Evolutionary conservation across 73 alveolate species (phyloP), one percentile per base, ranked within the genome.

Genomic region (Paramecium bursaria): DNA sequence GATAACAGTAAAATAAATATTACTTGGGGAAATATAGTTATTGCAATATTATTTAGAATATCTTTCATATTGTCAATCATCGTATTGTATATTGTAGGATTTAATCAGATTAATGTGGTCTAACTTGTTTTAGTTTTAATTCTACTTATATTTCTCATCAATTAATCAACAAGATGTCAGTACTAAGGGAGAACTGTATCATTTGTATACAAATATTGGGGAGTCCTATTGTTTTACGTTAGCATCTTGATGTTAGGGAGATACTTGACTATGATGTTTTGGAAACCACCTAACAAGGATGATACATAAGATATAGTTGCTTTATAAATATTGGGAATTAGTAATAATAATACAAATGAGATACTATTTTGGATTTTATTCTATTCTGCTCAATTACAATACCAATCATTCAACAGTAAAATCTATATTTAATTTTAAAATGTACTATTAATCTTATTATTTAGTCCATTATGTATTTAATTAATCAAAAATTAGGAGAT

Each of bases 21-120:
- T 35, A 39, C 33, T 9, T 67, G 82, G 82, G 19, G 10, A 15
- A 31, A 39, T 19, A 67, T 67, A 3, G 1, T 11, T 15, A 31
- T 67, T 4, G 55, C 82, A 10, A 15, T 39, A 15, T 67, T 35
- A 11, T 67, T 67, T 39, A 33, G 23, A 67, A 67, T 67, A 0
- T 22, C 47, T 0, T 35, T 35, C 21, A 39, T n/a, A 2, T 15
- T 42, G 0, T 35, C 35, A 0, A 33, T 67, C 2, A 23, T 67
- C 10, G 33, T 67, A 42, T 19, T 67, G 9, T 67, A 67, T 67
- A 39, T 53, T 53, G 82, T 67, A 39, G 82, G 82, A 39, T 67
- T 67, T 21, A 33, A 67, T 19, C 42, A 67, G 33, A 67, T 67
- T 17, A 67, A 67, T 67, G 22, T 67, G 22, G 44, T 67, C 19